phyloP scores from a whole-genome alignment of 2,329 filamentous ascomycete species.

The Aspergillus luchuensis region DNA sequence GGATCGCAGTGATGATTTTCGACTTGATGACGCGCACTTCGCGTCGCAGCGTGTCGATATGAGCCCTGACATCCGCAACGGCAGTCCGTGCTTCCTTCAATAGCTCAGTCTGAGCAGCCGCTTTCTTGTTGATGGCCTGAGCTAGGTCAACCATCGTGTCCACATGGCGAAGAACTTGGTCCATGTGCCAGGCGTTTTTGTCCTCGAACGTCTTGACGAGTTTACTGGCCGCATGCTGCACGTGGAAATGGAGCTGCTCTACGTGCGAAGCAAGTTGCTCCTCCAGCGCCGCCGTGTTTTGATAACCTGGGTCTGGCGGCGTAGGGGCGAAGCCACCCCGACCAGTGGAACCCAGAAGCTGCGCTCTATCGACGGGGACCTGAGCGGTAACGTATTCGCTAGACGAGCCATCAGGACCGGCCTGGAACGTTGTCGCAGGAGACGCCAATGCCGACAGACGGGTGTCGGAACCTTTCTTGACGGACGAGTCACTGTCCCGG shows the following conservation, averaged over 20 bases:
- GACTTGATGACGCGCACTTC: constrained; percentile 18
- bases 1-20: constrained; percentile 13
- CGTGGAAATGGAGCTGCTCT: constrained; percentile 25
- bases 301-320: constrained; percentile 26
- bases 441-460: neutral
- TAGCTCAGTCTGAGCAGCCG: constrained; percentile 19
- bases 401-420: neutral
- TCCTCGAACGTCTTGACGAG: constrained; percentile 22
- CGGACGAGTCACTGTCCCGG: neutral
- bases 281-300: constrained; percentile 26
- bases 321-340: constrained; percentile 29
- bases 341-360: constrained; percentile 15
- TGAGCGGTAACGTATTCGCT: neutral
- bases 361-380: neutral
- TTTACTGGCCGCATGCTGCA: constrained; percentile 17
- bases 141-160: constrained; percentile 21
- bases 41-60: constrained; percentile 14
- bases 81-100: constrained; percentile 14
- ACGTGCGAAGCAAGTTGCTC: constrained; percentile 24
- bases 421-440: neutral
- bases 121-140: constrained; percentile 17
- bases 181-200: constrained; percentile 24
- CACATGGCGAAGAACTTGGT: constrained; percentile 25
- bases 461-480: neutral
- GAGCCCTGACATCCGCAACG: constrained; percentile 15